Evolutionary conservation across 2,329 filamentous ascomycete species (phyloP).

Genomic region (Mycogone perniciosa): DNA sequence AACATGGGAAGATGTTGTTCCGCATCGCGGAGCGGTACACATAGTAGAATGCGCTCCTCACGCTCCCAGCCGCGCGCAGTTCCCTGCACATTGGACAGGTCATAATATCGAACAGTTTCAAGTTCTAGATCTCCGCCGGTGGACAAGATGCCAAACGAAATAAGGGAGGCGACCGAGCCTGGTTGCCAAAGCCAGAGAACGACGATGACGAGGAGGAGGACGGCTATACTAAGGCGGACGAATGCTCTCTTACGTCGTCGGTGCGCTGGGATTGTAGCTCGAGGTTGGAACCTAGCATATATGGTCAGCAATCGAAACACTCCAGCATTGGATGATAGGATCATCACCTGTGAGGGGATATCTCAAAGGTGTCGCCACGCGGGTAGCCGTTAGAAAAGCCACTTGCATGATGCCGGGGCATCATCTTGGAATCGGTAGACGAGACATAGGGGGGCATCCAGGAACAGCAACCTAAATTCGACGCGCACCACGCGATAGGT

Average conservation of each 20-base stretch:
- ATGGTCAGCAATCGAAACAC: not conserved
- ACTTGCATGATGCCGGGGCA: constrained; percentile 72
- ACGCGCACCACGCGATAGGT: constrained; percentile 1
- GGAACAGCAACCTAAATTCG: not conserved
- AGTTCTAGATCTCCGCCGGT: constrained; percentile 67
- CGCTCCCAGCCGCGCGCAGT: constrained; percentile 92
- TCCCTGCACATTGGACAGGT: constrained; percentile 84
- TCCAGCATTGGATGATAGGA: not conserved
- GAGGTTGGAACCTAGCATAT: constrained; percentile 63
- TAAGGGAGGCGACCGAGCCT: constrained; percentile 54
- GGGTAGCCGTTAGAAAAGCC: constrained; percentile 83
- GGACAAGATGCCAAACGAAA: constrained; percentile 65
- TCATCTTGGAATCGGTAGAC: constrained; percentile 52
- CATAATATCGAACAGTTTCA: constrained; percentile 95
- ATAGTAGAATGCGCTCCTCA: constrained; percentile 90
- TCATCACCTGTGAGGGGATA: constrained; percentile 75
- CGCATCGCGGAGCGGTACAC: constrained; percentile 89
- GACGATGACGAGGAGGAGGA: constrained; percentile 57
- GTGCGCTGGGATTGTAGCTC: constrained; percentile 63
- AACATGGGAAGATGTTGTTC: constrained; percentile 93
- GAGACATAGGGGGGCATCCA: constrained; percentile 28
- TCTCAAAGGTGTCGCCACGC: constrained; percentile 71
- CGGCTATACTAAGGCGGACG: constrained; percentile 55
- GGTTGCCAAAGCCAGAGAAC: constrained; percentile 70
- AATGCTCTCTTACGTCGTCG: constrained; percentile 69